Conservation (phyloP, 495 filamentous ascomycete genomes). For the Penicillium fimorum region DNA sequence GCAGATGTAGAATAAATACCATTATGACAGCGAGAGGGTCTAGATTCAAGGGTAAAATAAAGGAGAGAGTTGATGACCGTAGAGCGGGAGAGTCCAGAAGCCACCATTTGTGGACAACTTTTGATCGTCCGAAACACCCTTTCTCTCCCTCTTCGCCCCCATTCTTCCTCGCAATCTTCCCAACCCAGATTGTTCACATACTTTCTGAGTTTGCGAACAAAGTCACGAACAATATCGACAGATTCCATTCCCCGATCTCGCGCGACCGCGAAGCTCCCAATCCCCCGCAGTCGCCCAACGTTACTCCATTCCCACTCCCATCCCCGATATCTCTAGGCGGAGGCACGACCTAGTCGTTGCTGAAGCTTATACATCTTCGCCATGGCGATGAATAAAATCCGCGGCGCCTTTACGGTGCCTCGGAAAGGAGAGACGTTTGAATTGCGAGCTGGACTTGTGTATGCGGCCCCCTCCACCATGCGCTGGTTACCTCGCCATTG, state of each 20-base stretch:
- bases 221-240: slow-evolving; percentile 17
- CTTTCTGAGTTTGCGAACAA: slow-evolving; percentile 8
- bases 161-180: slow-evolving; percentile 8
- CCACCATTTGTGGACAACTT: slow-evolving; percentile 46
- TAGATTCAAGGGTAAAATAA: slow-evolving; percentile 16
- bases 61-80: slow-evolving; percentile 12
- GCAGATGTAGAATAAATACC: slow-evolving; percentile 11
- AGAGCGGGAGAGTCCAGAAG: slow-evolving; percentile 26
- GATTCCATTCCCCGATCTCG: slow-evolving; percentile 15
- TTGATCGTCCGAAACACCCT: slow-evolving; percentile 34
- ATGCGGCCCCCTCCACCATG: slow-evolving; percentile 31
- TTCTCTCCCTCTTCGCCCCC: slow-evolving; percentile 21
- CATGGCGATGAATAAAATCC: slow-evolving; percentile 95
- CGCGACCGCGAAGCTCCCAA: slow-evolving; percentile 40
- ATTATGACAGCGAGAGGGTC: slow-evolving; percentile 5
- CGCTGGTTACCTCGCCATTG: slow-evolving; percentile 13
- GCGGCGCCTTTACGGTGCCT: slow-evolving; percentile 86
- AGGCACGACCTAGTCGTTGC: slow-evolving; percentile 52
- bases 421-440: slow-evolving; percentile 98
- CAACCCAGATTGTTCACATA: slow-evolving; percentile 7
- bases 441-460: slow-evolving; percentile 90
- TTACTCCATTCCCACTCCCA: slow-evolving; percentile 23
- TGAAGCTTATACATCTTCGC: slow-evolving; percentile 36
- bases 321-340: slow-evolving; percentile 33
- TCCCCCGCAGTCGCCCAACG: slow-evolving; percentile 42